Base-by-base conservation (phyloP, 2,329 filamentous ascomycete genomes). In the Exophiala phaeomuriformis region DNA sequence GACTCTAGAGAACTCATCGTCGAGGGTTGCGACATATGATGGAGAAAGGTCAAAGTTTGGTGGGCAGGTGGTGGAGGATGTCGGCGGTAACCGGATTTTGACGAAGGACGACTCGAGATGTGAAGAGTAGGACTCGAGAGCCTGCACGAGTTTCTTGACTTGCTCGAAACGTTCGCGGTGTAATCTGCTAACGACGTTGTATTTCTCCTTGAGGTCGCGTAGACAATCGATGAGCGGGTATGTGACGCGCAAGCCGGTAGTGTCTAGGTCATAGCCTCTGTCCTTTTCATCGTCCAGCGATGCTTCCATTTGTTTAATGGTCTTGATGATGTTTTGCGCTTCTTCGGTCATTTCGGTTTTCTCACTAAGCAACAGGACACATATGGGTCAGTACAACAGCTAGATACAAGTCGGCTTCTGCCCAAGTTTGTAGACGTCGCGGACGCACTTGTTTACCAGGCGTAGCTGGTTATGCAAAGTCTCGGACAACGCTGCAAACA, bases 91-190 rank as follows among this genome's bases (percentile, higher is more conserved):
- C 39, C 85, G 80, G 65, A 97, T 84, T 66, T 84, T 82, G 61
- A 97, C 81, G 68, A 97, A 97, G 2, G 85, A 85, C 7, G 88
- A 75, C 69, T 98, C 93, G 44, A 98, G 86, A 68, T 97, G 93
- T 6, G 88, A 95, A 1, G 93, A 95, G 69, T 97, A 98, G 3
- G 91, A 96, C 68, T 95, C 86, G 47, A 98, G 84, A 3, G 91
- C 91, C 71, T 94, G 83, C 28, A 90, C 90, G 60, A 98, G 85
- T 77, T 96, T 96, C 72, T 88, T 91, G 55, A 97, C 89, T 75
- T 97, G 90, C 67, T 96, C 90, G 65, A 89, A 96, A 56, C 93
- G 85, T 71, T 97, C 90, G 59, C 83, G 85, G 70, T 98, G 90
- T 54, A 93, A 74, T 67, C 86, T 88, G 71, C 81, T 83, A 62